Evolutionary conservation across 2,329 filamentous ascomycete genomes (phyloP).

Genomic region (Phaeoacremonium minimum): DNA sequence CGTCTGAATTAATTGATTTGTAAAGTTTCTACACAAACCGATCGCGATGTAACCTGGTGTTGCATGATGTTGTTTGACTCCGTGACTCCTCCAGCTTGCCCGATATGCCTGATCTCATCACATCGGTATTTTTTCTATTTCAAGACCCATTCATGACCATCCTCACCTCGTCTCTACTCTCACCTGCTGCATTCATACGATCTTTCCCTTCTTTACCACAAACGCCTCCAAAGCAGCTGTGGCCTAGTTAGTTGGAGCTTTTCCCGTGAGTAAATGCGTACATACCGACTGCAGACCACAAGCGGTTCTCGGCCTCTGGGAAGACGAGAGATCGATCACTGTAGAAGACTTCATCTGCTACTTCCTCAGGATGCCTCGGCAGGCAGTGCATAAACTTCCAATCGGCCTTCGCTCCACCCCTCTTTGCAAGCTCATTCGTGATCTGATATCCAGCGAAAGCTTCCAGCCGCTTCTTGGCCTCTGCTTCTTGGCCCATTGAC

Average conservation of each 20-base stretch:
- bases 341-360: slow-evolving; percentile 93
- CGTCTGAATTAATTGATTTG: too few species aligned
- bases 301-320: slow-evolving; percentile 86
- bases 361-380: slow-evolving; percentile 87
- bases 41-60: too few species aligned
- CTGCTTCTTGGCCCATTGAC: slow-evolving; percentile 94
- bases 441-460: slow-evolving; percentile 91
- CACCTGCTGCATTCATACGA: too few species aligned
- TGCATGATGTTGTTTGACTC: too few species aligned
- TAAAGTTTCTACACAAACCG: too few species aligned
- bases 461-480: slow-evolving; percentile 70
- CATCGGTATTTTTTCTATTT: too few species aligned
- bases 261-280: slow-evolving; percentile 15
- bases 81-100: too few species aligned
- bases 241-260: too few species aligned
- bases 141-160: too few species aligned
- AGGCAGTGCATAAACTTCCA: slow-evolving; percentile 99
- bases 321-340: slow-evolving; percentile 82
- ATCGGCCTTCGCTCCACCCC: slow-evolving; percentile 77
- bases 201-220: slow-evolving; percentile 88
- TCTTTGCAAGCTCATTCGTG: slow-evolving; percentile 76
- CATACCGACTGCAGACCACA: slow-evolving; percentile 82
- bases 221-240: slow-evolving; percentile 77
- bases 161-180: too few species aligned
- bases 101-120: too few species aligned